These are phyloP conservation scores for Metroxylon sagu DNA, from an alignment of 176 grass and related monocot genomes.

Conservation along the genomic window DNA sequence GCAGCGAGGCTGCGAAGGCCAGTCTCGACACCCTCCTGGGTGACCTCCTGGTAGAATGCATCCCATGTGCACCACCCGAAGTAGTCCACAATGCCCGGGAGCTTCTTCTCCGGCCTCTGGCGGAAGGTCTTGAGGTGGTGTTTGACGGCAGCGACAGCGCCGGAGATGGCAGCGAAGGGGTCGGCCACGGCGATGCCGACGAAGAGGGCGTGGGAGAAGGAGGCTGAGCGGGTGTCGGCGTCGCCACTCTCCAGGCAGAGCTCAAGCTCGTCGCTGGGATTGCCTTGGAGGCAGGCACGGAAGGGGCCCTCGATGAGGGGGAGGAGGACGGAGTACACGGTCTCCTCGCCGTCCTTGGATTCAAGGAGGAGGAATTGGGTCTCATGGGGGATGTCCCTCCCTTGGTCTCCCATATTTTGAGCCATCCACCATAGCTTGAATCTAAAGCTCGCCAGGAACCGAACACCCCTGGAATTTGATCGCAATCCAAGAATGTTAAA, in stretches of 20 bases:
- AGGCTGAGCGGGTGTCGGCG: slow-evolving; percentile 26
- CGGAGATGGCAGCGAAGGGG: slow-evolving; percentile 67
- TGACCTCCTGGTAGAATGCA: slow-evolving; percentile 91
- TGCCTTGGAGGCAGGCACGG: slow-evolving; percentile 75
- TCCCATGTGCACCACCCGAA: slow-evolving; percentile 99
- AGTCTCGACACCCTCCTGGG: slow-evolving; percentile 78
- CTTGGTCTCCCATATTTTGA: slow-evolving; percentile 73
- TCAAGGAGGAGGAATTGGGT: slow-evolving; percentile 90
- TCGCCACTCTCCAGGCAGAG: slow-evolving; percentile 94
- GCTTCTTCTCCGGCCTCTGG: slow-evolving; percentile 63
- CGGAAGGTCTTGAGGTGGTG: slow-evolving; percentile 52
- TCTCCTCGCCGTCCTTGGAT: slow-evolving; percentile 31
- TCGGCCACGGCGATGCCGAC: slow-evolving; percentile 60
- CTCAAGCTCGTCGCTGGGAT: slow-evolving; percentile 42
- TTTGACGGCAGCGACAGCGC: slow-evolving; percentile 50
- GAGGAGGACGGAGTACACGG: slow-evolving; percentile 67
- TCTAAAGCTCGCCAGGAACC: slow-evolving; percentile 76
- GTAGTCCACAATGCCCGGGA: slow-evolving; percentile 78
- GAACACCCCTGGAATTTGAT: slow-evolving; percentile 32
- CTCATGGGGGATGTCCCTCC: slow-evolving; percentile 75
- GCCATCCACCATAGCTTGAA: slow-evolving; percentile 99
- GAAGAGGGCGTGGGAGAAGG: slow-evolving; percentile 48
- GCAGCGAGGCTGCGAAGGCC: slow-evolving; percentile 60
- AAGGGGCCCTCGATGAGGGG: slow-evolving; percentile 76
- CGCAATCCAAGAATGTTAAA: slow-evolving; percentile 10